Conservation (phyloP, 2,329 filamentous ascomycete species). For the Ilyonectria destructans region DNA sequence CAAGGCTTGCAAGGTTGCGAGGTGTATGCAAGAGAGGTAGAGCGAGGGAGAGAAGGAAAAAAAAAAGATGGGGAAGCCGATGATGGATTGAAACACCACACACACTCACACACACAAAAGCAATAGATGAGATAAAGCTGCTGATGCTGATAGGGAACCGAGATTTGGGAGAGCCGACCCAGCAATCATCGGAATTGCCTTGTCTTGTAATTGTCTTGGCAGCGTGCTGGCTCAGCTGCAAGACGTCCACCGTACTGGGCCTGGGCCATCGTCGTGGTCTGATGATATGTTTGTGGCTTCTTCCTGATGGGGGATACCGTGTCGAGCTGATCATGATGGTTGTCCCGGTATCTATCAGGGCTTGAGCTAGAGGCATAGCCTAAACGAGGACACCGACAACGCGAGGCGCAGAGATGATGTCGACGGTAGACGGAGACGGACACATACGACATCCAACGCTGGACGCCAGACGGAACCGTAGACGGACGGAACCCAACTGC, state of each 20-base stretch:
- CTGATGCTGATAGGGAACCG: slow-evolving; percentile 20
- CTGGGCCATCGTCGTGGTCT: slow-evolving; percentile 19
- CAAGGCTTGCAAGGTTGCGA: not conserved
- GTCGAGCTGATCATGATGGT: slow-evolving; percentile 14
- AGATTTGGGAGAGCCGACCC: slow-evolving; percentile 6
- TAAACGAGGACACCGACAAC: not conserved
- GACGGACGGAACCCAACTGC: not conserved
- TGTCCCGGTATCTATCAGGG: slow-evolving; percentile 1
- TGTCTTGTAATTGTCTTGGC: slow-evolving; percentile 21
- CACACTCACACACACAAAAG: slow-evolving; percentile 11
- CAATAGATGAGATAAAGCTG: slow-evolving; percentile 20
- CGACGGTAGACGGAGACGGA: not conserved
- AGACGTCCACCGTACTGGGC: slow-evolving; percentile 1
- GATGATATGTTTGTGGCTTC: slow-evolving; percentile 12
- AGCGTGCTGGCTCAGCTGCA: slow-evolving; percentile 19
- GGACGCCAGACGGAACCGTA: not conserved
- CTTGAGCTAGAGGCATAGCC: slow-evolving; percentile 3
- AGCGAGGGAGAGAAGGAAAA: not conserved
- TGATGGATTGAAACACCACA: slow-evolving; percentile 18
- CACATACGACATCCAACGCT: not conserved
- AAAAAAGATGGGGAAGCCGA: slow-evolving; percentile 9
- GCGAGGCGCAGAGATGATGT: not conserved
- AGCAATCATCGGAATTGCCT: slow-evolving; percentile 5
- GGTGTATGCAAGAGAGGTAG: slow-evolving; percentile 8
- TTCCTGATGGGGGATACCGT: slow-evolving; percentile 1